A percentile compares a stretch with the other conserved stretches of the same genome.
phyloP scores from a whole-genome alignment of 2,329 filamentous ascomycete species.

The Calonectria leucothoes region DNA sequence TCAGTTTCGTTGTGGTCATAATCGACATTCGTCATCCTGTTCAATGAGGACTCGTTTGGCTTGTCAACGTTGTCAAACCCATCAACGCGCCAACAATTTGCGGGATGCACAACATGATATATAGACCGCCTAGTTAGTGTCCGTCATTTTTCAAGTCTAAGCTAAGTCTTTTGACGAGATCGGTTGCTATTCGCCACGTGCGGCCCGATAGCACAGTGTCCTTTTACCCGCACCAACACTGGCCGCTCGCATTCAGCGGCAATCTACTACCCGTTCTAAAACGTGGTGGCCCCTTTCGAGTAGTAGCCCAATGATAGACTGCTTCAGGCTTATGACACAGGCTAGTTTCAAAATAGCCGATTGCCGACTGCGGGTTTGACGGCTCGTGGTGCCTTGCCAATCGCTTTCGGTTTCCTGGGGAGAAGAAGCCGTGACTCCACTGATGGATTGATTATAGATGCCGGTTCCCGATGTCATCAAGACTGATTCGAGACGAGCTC shows the following conservation, averaged over 20 bases:
- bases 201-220: not conserved
- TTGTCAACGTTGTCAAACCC: not conserved
- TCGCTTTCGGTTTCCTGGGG: not conserved
- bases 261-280: not conserved
- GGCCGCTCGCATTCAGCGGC: not conserved
- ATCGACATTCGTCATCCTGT: not conserved
- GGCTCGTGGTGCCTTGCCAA: not conserved
- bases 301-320: not conserved
- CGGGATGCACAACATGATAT: not conserved
- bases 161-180: not conserved
- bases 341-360: not conserved
- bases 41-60: not conserved
- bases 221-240: not conserved
- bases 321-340: not conserved
- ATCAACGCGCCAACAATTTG: not conserved
- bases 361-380: not conserved
- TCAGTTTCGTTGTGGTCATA: not conserved
- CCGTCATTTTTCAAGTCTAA: not conserved
- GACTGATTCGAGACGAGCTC: not conserved
- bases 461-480: not conserved
- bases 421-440: not conserved
- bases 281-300: not conserved
- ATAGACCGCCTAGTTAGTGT: not conserved
- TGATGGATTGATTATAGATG: not conserved
- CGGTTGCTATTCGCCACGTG: not conserved